Evolutionary conservation across 768 basidiomycete species (phyloP), one percentile per base, ranked within the genome.

Genomic region (Tremella yokohamensis): DNA sequence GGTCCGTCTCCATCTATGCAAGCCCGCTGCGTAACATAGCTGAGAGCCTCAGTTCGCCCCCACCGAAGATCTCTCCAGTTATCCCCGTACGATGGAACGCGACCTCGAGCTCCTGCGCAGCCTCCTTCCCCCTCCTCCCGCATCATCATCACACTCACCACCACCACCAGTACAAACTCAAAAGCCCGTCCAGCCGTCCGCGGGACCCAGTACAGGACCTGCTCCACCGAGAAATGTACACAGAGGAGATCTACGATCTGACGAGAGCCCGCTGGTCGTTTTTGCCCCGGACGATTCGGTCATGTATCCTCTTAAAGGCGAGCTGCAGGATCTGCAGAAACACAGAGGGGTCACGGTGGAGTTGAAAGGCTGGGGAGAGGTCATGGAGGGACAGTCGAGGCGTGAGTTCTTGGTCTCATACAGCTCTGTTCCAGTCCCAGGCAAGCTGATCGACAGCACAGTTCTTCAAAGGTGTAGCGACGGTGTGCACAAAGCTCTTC

Each of bases 391-490:
- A 25, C 76, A 76, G 61, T 86, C 84, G 60, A 80, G 94, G 53
- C 93, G 75, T 76, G 60, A 61, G 74, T 63, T 51, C 45, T 45
- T 47, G 22, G n/a, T 57, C 8, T 20, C 2, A 45, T 6, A 16
- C 42, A 22, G 25, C 29, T 7, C 42, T 54, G 19, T 19, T 45
- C 34, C 11, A 56, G n/a, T 57, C 52, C 37, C 40, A 45, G 22
- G 22, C 16, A 3, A 54, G 52, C 52, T 56, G 61, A 57, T 56
- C 54, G 8, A 42, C 52, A 76, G 75, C 94, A 8, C 85, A 85
- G 8, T 98, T 98, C 79, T 96, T 99, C 79, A 82, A 89, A 59
- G 96, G 94, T 0, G 93, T 99, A 4, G 88, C 92, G 3, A 98
- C 96, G 0, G 84, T 97, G 54, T 91, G 93, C 56, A 87, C 88